Evolutionary conservation across 164 flowering plant species (phyloP), one percentile per base, ranked within the genome.

Genomic region (Aristolochia californica): DNA sequence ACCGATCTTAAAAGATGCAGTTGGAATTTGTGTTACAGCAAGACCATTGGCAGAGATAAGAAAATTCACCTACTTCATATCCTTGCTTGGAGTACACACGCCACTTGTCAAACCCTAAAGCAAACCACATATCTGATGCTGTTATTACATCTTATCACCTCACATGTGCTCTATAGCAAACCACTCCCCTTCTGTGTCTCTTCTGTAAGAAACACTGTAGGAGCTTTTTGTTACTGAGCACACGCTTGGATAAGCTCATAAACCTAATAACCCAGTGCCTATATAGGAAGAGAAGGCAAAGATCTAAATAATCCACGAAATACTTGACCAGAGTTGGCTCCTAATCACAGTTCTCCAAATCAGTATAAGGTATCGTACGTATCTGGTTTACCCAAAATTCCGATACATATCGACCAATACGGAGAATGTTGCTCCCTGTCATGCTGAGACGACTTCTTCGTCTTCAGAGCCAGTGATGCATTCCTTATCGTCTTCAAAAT

Each of bases 161-260:
- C 15, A 68, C 78, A 44, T 69, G 64, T 82, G 87, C 83, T 84
- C 87, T 57, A 48, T 68, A 74, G 56, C 87, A 82, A 82, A 84
- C 79, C 59, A 45, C 71, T 74, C 86, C 76, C 76, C 56, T n/a
- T 61, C 20, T 61, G 63, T 64, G 65, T 66, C 56, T 43, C 55
- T 68, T 45, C 53, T 51, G n/a, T n/a, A 55, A 51, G 27, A 54
- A 56, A 48, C 51, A 18, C 43, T n/a, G 11, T 44, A 73, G 77
- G 84, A 83, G 76, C 65, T 67, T 66, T 84, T 80, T 80, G 87
- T 72, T 80, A 77, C 79, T 57, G 85, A 84, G 85, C 87, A 80
- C 81, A 66, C 67, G 82, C 75, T 67, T 71, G 38, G 62, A 65
- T 22, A 63, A 58, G 69, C 72, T 48, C 26, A 34, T 18, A 24